Percentiles rank a stretch among this genome's conserved stretches.
Conservation (phyloP, 1,284 basidiomycete species). For the Microbotryum scabiosae region DNA sequence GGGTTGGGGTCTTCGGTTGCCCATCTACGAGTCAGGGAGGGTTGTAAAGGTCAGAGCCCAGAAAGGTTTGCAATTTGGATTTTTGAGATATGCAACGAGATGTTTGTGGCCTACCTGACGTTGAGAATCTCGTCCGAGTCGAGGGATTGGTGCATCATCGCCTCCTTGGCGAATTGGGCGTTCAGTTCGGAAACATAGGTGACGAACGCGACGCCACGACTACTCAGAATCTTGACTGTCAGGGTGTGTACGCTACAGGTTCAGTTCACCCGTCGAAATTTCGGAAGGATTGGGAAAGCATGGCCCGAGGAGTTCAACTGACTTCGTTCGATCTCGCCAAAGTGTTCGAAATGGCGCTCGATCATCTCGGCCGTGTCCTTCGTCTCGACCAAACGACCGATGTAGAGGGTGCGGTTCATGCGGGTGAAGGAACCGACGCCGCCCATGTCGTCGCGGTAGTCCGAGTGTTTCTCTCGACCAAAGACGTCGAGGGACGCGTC, state of each 20-base stretch:
- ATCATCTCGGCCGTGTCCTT: conserved; percentile 76
- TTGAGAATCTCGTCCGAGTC: conserved; percentile 98
- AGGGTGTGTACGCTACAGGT: too few species aligned
- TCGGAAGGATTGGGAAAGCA: too few species aligned
- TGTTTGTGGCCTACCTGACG: conserved; percentile 52
- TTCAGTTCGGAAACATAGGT: conserved; percentile 79
- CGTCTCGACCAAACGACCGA: conserved; percentile 87
- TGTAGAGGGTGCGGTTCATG: conserved; percentile 88
- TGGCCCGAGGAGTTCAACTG: conserved; percentile 43
- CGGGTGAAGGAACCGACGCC: conserved; percentile 93
- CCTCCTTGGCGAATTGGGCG: conserved; percentile 96
- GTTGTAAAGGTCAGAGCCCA: neutral
- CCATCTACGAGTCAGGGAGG: conserved; percentile 48
- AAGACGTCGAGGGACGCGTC: conserved; percentile 95
- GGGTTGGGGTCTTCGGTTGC: conserved; percentile 96
- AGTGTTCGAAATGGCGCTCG: conserved; percentile 86
- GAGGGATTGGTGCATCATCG: conserved; percentile 96
- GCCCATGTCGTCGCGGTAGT: conserved; percentile 99
- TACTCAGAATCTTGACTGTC: conserved; percentile 78
- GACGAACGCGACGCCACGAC: conserved; percentile 93
- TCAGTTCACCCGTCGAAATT: too few species aligned
- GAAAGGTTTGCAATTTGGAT: neutral
- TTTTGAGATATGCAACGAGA: too few species aligned
- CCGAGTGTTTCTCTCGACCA: conserved; percentile 90
- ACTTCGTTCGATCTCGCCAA: conserved; percentile 92